Evolutionary conservation across 1,139 yeast genomes (phyloP), one percentile per base, ranked within the genome.

Genomic region (Sugiyamaella grinbergsii): DNA sequence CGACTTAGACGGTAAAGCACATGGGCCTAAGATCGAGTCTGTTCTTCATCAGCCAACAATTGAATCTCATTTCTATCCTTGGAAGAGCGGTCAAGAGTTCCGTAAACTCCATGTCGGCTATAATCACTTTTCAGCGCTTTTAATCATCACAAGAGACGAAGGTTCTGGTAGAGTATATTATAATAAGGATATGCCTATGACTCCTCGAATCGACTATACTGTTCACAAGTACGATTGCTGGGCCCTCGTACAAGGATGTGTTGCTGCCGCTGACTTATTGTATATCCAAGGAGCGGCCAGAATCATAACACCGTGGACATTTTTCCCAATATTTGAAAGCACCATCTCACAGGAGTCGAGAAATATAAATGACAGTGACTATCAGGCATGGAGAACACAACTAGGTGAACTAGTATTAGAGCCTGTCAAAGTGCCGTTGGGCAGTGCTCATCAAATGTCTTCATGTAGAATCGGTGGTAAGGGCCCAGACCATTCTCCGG

Each of bases 391-490:
- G 83, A 66, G 75, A 52, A 55, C 61, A 13, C 55, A 56, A 20
- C 69, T 69, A 4, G 67, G 69, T 19, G 64, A 63, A 11, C 59
- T 61, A 5, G 68, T 68, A 7, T 61, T 75, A 43, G 67, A 64
- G 20, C 45, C 59, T 2, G 72, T 64, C 49, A 73, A 72, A 2
- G 60, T 72, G 2, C 55, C 69, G 2, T 67, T 71, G 53, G 85
- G 84, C 2, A 71, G 78, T 2, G 85, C 85, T 5, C 85, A 81
- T 63, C 85, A 81, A 64, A 80, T 81, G 84, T 72, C 80, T 49
- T 63, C 78, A 1, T 79, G 84, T 62, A 72, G 84, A 54, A 79
- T 80, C 71, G 80, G 81, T 15, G 71, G 71, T 56, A 77, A 77
- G 7, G 65, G 68, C 11, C 78, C 83, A 6, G 54, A 58, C 10